phyloP scores from a whole-genome alignment of 352 stramenopile genomes.

The Phytophthora vignae region DNA sequence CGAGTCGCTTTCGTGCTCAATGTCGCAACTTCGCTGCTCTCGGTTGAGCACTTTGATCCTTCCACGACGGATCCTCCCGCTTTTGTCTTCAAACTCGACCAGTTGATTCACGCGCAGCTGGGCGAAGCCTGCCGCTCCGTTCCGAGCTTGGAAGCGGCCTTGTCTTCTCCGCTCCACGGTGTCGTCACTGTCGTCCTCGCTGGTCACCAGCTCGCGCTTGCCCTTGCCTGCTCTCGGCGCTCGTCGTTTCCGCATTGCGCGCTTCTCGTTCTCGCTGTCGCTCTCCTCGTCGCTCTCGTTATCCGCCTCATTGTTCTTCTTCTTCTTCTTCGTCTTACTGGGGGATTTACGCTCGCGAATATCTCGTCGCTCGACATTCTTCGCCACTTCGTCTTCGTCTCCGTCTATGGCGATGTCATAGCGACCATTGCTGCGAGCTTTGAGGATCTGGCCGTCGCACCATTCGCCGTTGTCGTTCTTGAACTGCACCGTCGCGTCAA shows the following conservation, averaged over 20 bases:
- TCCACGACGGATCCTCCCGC: conserved; percentile 51
- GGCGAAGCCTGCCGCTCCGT: conserved; percentile 25
- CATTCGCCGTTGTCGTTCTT: conserved; percentile 48
- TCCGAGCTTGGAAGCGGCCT: conserved; percentile 12
- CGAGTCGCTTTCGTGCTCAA: conserved; percentile 67
- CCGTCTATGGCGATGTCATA: conserved; percentile 60
- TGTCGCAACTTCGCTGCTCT: conserved; percentile 57
- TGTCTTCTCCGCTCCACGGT: conserved; percentile 7
- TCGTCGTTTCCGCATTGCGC: conserved; percentile 39
- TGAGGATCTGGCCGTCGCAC: conserved; percentile 40
- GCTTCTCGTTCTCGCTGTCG: conserved; percentile 25
- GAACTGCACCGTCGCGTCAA: conserved; percentile 47
- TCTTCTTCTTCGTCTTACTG: conserved; percentile 28
- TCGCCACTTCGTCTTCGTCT: conserved; percentile 43
- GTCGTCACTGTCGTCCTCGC: conserved; percentile 37
- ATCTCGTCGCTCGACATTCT: conserved; percentile 36
- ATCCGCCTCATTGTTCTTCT: conserved; percentile 11
- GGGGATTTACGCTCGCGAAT: conserved; percentile 30
- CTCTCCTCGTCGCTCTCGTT: conserved; percentile 32
- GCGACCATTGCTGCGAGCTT: conserved; percentile 51
- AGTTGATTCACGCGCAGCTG: conserved; percentile 54
- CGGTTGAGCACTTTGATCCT: conserved; percentile 54
- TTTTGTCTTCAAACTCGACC: conserved; percentile 64
- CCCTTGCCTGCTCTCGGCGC: conserved; percentile 44
- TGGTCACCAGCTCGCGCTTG: conserved; percentile 42